Evolutionary conservation across 2,329 filamentous ascomycete species (phyloP), one percentile per base, ranked within the genome.

Genomic region (Stromatinia cepivora): DNA sequence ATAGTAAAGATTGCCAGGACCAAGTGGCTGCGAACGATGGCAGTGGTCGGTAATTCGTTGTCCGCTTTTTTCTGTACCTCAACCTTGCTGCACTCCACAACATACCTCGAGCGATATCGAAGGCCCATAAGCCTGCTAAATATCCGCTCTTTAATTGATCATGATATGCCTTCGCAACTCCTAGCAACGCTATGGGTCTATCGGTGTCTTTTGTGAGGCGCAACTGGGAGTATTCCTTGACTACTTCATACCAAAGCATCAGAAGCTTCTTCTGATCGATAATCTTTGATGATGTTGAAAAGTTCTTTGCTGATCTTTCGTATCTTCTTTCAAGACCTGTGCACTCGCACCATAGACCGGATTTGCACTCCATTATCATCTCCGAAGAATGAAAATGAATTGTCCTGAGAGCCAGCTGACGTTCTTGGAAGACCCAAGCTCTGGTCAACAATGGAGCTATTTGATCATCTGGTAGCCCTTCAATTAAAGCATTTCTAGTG

Each of bases 401-500:
- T n/a, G 36, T 59, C 7, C 56, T 15, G 2, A 36, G 56, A 20
- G 56, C 56, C n/a, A 59, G 22, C 36, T 46, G 31, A 20, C 56
- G 56, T 25, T 59, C 56, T 59, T 59, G 39, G n/a, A 59, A 59
- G 13, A 39, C 56, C 34, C 56, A 59, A n/a, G 56, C 56, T n/a
- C 56, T 22, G 11, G 56, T n/a, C 11, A 59, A n/a, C 13, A 59
- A 22, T 4, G 56, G 56, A 9, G 46, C 22, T 25, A 25, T 25
- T 25, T 25, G 22, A 4, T 52, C n/a, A 4, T 52, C 48, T 13
- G n/a, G 10, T 9, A 52, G n/a, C 20, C 22, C 46, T 48, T 7
- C 22, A 22, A 9, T 22, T 22, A 22, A 48, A 11, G 9, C 22
- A 1, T 22, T 22, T 8, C 46, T 8, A 13, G 3, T 52, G n/a